Evolutionary conservation across 495 filamentous ascomycete species (phyloP).

Genomic region (Lentithecium fluviatile): DNA sequence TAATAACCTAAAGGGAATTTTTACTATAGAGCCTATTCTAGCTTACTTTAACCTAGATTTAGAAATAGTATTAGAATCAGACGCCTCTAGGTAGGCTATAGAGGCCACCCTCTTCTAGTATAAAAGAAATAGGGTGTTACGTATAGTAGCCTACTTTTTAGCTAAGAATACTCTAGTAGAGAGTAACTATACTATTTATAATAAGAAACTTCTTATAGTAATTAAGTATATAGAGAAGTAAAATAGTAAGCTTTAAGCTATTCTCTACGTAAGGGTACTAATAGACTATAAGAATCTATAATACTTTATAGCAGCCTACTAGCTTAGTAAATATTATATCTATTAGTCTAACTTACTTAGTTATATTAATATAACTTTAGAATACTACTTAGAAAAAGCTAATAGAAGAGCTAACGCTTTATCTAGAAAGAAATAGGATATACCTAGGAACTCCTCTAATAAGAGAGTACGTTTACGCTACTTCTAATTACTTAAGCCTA

Average conservation of each 20-base stretch:
- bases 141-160: background rate
- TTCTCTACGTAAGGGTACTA: background rate
- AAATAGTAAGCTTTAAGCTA: background rate
- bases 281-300: background rate
- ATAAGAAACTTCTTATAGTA: background rate
- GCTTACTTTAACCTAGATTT: background rate
- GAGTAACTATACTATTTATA: background rate
- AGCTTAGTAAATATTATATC: background rate
- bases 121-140: background rate
- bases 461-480: no score
- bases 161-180: background rate
- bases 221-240: background rate
- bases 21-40: background rate
- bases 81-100: background rate
- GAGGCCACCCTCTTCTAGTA: background rate
- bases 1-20: no score
- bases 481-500: no score
- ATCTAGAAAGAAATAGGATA: no score
- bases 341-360: background rate
- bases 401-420: background rate
- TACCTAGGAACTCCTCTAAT: no score
- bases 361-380: background rate
- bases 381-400: background rate
- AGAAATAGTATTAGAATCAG: background rate
- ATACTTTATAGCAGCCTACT: background rate